Base-by-base conservation (phyloP, 495 filamentous ascomycete genomes). In the Immersiella caudata region DNA sequence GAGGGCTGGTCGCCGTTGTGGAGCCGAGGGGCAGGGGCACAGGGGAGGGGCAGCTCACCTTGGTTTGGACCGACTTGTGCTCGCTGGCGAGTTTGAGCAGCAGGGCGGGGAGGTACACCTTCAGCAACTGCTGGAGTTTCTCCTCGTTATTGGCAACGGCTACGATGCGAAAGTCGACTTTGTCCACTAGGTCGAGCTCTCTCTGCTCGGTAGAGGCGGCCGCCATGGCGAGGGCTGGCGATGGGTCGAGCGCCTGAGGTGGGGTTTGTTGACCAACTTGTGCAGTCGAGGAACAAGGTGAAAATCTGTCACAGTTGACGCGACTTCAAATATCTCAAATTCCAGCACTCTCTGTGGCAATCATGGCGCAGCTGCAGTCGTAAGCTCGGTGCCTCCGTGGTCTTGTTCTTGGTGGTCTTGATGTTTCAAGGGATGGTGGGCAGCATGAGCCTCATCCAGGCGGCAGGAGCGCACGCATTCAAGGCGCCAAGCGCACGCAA, bases 91-190 rank as follows among this genome's bases (percentile, higher is more conserved):
- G 86, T 73, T 97, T 97, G 62, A 97, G 82, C 22, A 99, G 81
- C 36, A 98, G 74, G 0, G 94, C 89, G 2, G 91, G 78, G n/a
- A 98, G 80, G 69, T 94, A 97, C 12, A 85, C 88, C 67, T 89
- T 86, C 26, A 99, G 83, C 6, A 93, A 82, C 26, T 87, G 76
- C 72, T 93, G 87, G 6, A 99, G 84, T 77, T 93, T 94, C 65
- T 84, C 81, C 68, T 96, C 94, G n/a, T 91, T 86, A 66, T 93
- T 89, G 11, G 83, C 79, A 18, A 91, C 88, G 60, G 92, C 83
- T n/a, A 95, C 91, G 65, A 99, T 93, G 54, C 89, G 87, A 74
- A 96, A 90, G 76, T 97, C 93, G 58, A 97, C 91, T 73, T 96
- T 96, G 71, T 91, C 91, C 67, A 97, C 84, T 62, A 97, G 87